Base-by-base conservation (phyloP, 805 yeast genomes). In the Middelhovenomyces tepae region DNA sequence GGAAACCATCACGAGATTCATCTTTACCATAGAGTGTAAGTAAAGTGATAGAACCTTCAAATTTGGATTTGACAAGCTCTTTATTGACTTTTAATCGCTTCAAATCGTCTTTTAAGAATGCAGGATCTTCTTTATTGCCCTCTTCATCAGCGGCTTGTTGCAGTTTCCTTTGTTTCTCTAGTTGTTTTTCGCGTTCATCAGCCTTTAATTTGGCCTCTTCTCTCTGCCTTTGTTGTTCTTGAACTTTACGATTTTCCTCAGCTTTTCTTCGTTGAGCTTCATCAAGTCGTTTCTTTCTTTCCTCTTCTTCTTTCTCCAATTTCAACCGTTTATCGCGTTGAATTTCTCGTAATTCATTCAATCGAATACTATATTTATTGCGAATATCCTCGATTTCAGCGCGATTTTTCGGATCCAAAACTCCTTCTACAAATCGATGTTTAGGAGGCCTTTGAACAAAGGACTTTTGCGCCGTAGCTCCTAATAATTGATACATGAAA, bases 281-380 rank as follows among this genome's bases (percentile, higher is more conserved):
- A 7, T 26, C 29, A 16, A 16, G 20, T n/a, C 17, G 17, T 34
- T 27, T 14, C 21, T 27, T 22, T 29, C 31, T 36, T 26, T 41
- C 35, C 8, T 5, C 17, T 21, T 11, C 21, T 13, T 32, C 15
- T 31, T 34, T 42, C 16, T 42, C 37, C 28, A 46, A 48, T 35
- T 42, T 45, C 3, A 35, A 21, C 16, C 46, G 37, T 23, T 37
- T 29, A 13, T 37, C 28, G 32, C 36, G 39, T 25, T 36, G 27
- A 21, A 50, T 48, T 21, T 41, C 45, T 27, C 7, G 11, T 5
- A 7, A 6, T 16, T 26, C n/a, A 7, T 26, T 26, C 19, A 16
- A 20, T 26, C 29, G 7, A 5, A 26, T 7, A 16, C 20, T 9
- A 13, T 26, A 18, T 13, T 26, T 26, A n/a, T 7, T 16, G 17